Conservation (phyloP, 2,329 filamentous ascomycete species). For the Paecilomyces dactylethromorphus region DNA sequence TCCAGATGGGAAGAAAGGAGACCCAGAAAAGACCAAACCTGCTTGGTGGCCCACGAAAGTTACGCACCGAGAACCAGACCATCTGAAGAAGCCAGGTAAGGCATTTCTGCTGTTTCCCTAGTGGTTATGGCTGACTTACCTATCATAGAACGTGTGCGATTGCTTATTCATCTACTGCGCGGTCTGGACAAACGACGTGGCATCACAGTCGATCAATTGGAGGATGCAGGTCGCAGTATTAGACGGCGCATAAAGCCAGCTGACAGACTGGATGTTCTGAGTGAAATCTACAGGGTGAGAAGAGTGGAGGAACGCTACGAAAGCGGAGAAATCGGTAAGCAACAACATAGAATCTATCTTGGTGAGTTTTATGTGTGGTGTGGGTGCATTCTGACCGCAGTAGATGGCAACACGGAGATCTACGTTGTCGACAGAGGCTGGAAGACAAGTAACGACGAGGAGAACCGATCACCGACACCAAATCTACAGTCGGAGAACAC, state of each 20-base stretch:
- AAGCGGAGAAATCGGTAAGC: constrained; percentile 21
- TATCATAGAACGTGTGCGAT: constrained; percentile 18
- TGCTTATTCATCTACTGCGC: constrained; percentile 28
- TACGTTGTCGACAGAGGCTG: background rate
- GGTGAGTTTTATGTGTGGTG: background rate
- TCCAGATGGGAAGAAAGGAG: constrained; percentile 22
- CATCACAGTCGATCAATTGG: constrained; percentile 25
- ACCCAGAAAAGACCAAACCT: constrained; percentile 28
- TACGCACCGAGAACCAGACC: constrained; percentile 26
- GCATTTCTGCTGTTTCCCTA: background rate
- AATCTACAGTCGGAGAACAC: background rate
- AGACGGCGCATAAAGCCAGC: constrained; percentile 23
- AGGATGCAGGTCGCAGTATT: constrained; percentile 27
- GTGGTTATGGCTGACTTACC: constrained; percentile 1
- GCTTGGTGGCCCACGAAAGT: constrained; percentile 28
- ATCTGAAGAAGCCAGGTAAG: constrained; percentile 25
- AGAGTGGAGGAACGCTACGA: constrained; percentile 25
- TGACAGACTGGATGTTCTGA: constrained; percentile 22
- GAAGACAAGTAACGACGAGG: background rate
- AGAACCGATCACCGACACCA: background rate
- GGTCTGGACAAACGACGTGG: constrained; percentile 26
- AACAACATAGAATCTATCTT: background rate
- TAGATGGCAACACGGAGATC: background rate
- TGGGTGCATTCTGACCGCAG: background rate
- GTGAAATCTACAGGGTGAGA: constrained; percentile 29